Evolutionary conservation across 768 basidiomycete species (phyloP).

Genomic region (Cystofilobasidium macerans): DNA sequence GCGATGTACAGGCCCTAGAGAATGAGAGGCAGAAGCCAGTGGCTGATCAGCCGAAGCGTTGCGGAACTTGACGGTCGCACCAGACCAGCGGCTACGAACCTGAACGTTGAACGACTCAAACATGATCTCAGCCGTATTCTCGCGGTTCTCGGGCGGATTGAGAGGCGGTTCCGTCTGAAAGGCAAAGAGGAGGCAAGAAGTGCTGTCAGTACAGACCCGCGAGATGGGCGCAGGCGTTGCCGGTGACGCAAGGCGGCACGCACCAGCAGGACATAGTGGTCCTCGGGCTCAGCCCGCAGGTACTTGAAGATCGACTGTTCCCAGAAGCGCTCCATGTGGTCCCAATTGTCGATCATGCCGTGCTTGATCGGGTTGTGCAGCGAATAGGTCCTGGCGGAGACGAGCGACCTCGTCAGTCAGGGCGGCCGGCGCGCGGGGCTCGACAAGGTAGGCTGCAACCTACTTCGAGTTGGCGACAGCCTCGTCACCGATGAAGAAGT

Average conservation of each 20-base stretch:
- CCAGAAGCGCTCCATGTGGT: conserved; percentile 98
- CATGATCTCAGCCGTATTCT: conserved; percentile 98
- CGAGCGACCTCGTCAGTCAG: not conserved
- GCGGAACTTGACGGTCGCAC: too few relatives aligned
- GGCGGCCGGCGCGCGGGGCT: not conserved
- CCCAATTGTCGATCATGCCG: conserved; percentile 55
- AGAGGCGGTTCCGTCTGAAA: conserved; percentile 93
- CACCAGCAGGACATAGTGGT: conserved; percentile 94
- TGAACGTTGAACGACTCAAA: conserved; percentile 97
- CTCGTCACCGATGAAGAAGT: conserved; percentile 99
- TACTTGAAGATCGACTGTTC: conserved; percentile 99
- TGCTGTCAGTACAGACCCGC: not conserved
- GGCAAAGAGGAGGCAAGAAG: not conserved
- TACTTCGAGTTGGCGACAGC: conserved; percentile 82
- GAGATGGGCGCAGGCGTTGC: not conserved
- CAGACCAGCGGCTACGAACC: too few relatives aligned
- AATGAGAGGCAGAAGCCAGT: not conserved
- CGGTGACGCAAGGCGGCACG: too few relatives aligned
- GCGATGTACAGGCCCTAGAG: conserved; percentile 59
- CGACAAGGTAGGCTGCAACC: conserved; percentile 18
- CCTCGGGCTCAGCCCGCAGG: conserved; percentile 92
- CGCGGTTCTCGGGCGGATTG: conserved; percentile 95
- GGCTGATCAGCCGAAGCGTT: not conserved
- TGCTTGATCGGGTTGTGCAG: conserved; percentile 95
- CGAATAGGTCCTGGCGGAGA: conserved; percentile 55